Percentiles rank a stretch among this genome's conserved stretches.
Evolutionary conservation across 805 yeast genomes (phyloP).

Genomic region (Ogataea paraovalis): DNA sequence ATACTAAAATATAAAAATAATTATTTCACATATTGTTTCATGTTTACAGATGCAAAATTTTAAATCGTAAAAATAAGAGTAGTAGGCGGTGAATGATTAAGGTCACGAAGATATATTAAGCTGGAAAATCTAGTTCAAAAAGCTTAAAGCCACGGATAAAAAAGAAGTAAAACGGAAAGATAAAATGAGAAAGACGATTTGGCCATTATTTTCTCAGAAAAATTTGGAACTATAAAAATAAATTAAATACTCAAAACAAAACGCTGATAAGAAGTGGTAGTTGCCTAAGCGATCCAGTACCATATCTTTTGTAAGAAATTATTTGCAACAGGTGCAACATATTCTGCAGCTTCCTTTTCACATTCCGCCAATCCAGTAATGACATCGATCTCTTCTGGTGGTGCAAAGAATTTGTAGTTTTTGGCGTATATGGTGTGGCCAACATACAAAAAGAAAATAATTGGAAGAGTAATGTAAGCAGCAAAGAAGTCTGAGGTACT

Average conservation of each 20-base stretch:
- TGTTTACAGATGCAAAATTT: too few species aligned
- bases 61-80: too few species aligned
- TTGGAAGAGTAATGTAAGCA: conserved; percentile 60
- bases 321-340: conserved; percentile 32
- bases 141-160: too few species aligned
- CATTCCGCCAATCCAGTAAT: conserved; percentile 51
- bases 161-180: not conserved
- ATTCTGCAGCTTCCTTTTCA: conserved; percentile 43
- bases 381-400: conserved; percentile 53
- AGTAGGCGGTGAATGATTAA: too few species aligned
- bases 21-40: too few species aligned
- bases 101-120: too few species aligned
- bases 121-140: too few species aligned
- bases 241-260: not conserved
- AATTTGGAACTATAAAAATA: not conserved
- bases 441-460: conserved; percentile 44
- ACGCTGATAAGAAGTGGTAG: not conserved
- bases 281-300: conserved; percentile 32
- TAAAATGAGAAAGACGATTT: not conserved
- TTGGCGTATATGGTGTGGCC: conserved; percentile 49
- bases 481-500: conserved; percentile 54
- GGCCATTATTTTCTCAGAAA: too few species aligned
- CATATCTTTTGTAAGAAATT: conserved; percentile 39
- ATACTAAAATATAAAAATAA: too few species aligned
- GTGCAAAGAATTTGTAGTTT: conserved; percentile 41